phyloP scores from a whole-genome alignment of 805 yeast genomes.

The Kodamaea hsintzibuensis region DNA sequence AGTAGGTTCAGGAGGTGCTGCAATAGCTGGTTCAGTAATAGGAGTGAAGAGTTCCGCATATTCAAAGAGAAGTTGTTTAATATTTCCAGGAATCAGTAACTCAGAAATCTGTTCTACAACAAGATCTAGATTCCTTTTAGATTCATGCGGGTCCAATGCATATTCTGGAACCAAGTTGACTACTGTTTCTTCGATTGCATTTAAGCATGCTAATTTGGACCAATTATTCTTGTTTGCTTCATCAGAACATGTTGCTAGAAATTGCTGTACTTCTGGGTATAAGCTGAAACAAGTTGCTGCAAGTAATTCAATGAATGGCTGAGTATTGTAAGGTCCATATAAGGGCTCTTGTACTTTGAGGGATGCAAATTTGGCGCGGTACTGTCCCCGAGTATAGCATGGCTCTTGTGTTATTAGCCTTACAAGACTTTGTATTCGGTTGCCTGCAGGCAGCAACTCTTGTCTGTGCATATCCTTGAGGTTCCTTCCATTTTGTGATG shows the following conservation, averaged over 20 bases:
- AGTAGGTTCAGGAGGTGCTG: background rate
- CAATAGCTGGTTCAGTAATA: background rate
- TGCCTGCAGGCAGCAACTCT: background rate
- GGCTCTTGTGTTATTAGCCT: background rate
- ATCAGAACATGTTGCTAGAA: background rate
- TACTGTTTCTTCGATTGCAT: conserved; percentile 1
- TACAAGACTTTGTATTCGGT: background rate
- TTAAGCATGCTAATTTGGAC: background rate
- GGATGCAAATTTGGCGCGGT: conserved; percentile 2
- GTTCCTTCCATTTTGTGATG: background rate
- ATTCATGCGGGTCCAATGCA: background rate
- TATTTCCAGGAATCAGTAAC: background rate
- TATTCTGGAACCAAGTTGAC: background rate
- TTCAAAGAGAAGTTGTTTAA: background rate
- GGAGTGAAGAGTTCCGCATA: background rate
- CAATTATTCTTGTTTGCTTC: background rate
- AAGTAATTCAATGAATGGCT: background rate
- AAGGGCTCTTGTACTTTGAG: background rate
- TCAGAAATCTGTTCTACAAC: background rate
- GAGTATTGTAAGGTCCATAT: background rate
- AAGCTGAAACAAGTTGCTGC: background rate
- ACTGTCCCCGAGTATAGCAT: conserved; percentile 1
- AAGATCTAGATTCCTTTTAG: background rate
- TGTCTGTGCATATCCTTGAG: background rate
- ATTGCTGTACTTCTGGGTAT: background rate